phyloP scores from a whole-genome alignment of 1,139 yeast genomes.

The Groenewaldozyma sp. region DNA sequence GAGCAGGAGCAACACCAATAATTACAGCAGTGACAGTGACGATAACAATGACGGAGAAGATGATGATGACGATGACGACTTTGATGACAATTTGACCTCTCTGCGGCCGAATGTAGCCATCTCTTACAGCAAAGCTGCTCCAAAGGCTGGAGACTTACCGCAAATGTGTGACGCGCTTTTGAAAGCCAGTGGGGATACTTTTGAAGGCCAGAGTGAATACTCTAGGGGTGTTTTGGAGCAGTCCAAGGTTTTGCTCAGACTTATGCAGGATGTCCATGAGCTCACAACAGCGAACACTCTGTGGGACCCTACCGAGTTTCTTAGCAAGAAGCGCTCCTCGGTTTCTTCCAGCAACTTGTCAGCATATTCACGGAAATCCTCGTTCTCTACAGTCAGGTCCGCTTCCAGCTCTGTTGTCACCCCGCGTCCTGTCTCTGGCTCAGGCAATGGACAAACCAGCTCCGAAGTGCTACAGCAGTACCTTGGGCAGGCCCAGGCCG shows the following conservation, averaged over 20 bases:
- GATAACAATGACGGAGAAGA: constrained; percentile 4
- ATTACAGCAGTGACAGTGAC: neutral
- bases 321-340: neutral
- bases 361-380: neutral
- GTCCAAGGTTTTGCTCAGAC: constrained; percentile 16
- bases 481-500: constrained; percentile 12
- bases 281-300: constrained; percentile 10
- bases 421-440: too few species aligned
- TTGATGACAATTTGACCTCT: constrained; percentile 21
- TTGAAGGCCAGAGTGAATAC: too few species aligned
- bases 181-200: too few species aligned
- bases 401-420: neutral
- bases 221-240: neutral
- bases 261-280: constrained; percentile 21
- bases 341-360: constrained; percentile 1
- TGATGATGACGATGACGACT: constrained; percentile 17
- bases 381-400: neutral
- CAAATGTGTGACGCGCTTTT: too few species aligned
- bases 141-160: too few species aligned
- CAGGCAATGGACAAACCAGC: constrained; percentile 5
- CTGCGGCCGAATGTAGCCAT: constrained; percentile 15
- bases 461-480: constrained; percentile 17
- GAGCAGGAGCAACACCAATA: neutral
- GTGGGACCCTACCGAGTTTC: neutral
- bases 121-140: neutral